Base-by-base conservation (phyloP, 495 filamentous ascomycete genomes). In the Pyronema omphalodes region DNA sequence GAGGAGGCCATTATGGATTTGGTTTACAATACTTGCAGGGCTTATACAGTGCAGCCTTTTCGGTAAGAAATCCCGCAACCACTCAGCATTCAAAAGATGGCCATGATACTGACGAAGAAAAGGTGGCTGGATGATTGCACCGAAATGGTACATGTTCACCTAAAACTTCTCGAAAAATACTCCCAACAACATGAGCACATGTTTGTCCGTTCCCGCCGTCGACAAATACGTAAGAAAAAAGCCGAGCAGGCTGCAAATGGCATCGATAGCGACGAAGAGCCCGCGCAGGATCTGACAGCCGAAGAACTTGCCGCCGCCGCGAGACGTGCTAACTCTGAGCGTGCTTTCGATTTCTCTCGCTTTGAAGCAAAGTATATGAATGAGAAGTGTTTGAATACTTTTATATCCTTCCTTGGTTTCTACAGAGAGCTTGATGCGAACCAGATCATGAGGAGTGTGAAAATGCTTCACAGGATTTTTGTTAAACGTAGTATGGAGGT, bases 1-100 rank as follows among this genome's bases (percentile, higher is more conserved):
- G 93, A 99, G 67, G 88, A 96, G 61, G 80, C 82, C 0, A 95
- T 88, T 0, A 84, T 96, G 61, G 89, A 96, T 56, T 73, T 84
- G 6, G 76, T 96, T 17, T 71, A 91, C 19, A 74, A 78, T 43
- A 84, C 94, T 35, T 71, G 86, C 0, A 74, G 84, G 57, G 77
- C 77, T 14, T 96, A 88, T 67, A 94, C 89, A 58, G 84, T 89
- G 51, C 93, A 96, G 68, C 85, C 86, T 0, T 93, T 95, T 58
- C 84, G 86, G 39, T 96, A 9, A 29, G 40, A 12, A 34, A 9
- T 19, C 8, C 48, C 17, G 8, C 11, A 1, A 48, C 14, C 23
- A 1, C 23, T 29, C 23, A 29, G 23, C 23, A 29, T 29, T 29
- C 1, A 1, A 5, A 5, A 29, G 23, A 29, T 29, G 23, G 23